These are phyloP conservation scores for Penicillium angulare DNA, from an alignment of 495 filamentous ascomycete genomes.

Conservation along the genomic window DNA sequence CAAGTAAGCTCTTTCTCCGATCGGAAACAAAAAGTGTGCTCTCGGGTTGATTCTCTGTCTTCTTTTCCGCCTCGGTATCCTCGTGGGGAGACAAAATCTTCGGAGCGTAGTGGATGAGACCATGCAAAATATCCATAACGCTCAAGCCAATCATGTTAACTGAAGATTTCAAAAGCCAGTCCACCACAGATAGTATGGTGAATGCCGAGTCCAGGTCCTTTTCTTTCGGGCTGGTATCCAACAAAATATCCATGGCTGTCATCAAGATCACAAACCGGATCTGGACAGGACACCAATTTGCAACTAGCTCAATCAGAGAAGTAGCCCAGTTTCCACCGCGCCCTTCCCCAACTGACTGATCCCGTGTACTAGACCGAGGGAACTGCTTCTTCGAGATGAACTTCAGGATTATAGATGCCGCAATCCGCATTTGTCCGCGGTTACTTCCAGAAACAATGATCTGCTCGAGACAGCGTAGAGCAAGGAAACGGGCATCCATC, in stretches of 20 bases:
- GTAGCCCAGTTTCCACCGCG: slow-evolving; percentile 68
- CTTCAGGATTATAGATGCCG: slow-evolving; percentile 64
- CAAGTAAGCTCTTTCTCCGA: slow-evolving; percentile 54
- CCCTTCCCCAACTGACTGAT: slow-evolving; percentile 24
- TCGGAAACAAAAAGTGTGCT: slow-evolving; percentile 36
- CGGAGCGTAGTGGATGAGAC: slow-evolving; percentile 76
- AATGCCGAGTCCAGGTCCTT: slow-evolving; percentile 66
- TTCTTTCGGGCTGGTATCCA: slow-evolving; percentile 61
- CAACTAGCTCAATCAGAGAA: slow-evolving; percentile 71
- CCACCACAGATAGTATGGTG: slow-evolving; percentile 69
- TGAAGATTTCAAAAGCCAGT: slow-evolving; percentile 77
- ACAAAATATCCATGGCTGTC: slow-evolving; percentile 70
- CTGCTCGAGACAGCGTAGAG: slow-evolving; percentile 75
- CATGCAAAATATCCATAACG: slow-evolving; percentile 85
- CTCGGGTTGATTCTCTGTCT: slow-evolving; percentile 5
- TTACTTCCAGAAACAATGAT: slow-evolving; percentile 73
- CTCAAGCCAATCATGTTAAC: slow-evolving; percentile 92
- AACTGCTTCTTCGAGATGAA: slow-evolving; percentile 64
- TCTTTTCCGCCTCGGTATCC: slow-evolving; percentile 22
- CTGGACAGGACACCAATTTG: slow-evolving; percentile 85
- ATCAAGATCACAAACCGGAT: slow-evolving; percentile 85
- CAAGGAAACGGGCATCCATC: slow-evolving; percentile 78
- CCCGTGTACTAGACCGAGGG: slow-evolving; percentile 22
- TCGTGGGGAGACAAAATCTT: slow-evolving; percentile 62
- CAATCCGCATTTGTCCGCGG: slow-evolving; percentile 70